Percentiles rank a stretch among this genome's conserved stretches.
Conservation (phyloP, 2,329 filamentous ascomycete genomes). For the Penicillium paneum region DNA sequence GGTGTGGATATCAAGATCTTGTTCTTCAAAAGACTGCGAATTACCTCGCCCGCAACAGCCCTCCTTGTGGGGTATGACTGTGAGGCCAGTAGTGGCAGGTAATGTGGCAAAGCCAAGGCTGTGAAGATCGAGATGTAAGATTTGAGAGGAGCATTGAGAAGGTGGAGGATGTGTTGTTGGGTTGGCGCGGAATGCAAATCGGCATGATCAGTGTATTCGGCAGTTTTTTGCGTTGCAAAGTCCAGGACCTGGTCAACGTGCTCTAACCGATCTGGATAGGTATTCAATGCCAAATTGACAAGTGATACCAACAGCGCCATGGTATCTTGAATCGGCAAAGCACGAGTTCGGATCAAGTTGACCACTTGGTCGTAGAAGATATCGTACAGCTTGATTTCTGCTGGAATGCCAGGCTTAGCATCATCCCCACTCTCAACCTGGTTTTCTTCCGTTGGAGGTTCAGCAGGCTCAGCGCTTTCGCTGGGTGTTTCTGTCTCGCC, state of each 20-base stretch:
- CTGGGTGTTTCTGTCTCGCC: constrained; percentile 34
- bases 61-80: constrained; percentile 91
- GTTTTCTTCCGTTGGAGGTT: constrained; percentile 29
- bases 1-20: constrained; percentile 74
- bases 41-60: constrained; percentile 85
- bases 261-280: constrained; percentile 87
- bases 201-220: constrained; percentile 88
- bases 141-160: constrained; percentile 86
- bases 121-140: constrained; percentile 93
- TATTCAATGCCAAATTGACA: constrained; percentile 88
- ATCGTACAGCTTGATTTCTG: constrained; percentile 86
- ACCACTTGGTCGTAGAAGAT: constrained; percentile 97
- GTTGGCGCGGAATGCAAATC: constrained; percentile 84
- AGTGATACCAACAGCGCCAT: constrained; percentile 92
- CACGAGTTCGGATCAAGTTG: constrained; percentile 85
- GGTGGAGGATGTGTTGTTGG: constrained; percentile 82
- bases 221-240: constrained; percentile 81
- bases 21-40: constrained; percentile 76
- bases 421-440: constrained; percentile 33
- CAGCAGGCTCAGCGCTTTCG: constrained; percentile 23
- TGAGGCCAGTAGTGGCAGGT: constrained; percentile 81
- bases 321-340: constrained; percentile 88
- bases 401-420: constrained; percentile 41
- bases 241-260: constrained; percentile 93
- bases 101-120: constrained; percentile 87